Evolutionary conservation across 352 stramenopile genomes (phyloP).

Genomic region (Globisporangium apiculatum): DNA sequence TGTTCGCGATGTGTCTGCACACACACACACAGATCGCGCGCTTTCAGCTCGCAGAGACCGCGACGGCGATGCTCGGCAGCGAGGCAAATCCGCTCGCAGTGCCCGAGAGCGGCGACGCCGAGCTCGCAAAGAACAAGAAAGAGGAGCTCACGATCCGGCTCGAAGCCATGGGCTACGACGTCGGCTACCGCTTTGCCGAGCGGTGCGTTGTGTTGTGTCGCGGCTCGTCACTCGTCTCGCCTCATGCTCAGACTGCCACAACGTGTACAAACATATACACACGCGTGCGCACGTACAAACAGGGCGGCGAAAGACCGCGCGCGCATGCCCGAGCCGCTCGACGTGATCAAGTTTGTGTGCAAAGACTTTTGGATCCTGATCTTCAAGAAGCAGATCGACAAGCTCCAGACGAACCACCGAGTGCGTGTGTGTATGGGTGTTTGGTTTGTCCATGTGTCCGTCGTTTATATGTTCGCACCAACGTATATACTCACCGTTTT

Average conservation of each 20-base stretch:
- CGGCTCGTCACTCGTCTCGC: no score
- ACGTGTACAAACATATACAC: neutral
- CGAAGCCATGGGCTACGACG: slow-evolving; percentile 83
- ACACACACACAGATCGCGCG: slow-evolving; percentile 41
- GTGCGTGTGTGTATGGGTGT: slow-evolving; percentile 33
- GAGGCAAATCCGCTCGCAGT: slow-evolving; percentile 11
- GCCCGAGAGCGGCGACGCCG: slow-evolving; percentile 20
- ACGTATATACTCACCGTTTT: no score
- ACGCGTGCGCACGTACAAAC: neutral
- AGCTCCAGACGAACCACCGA: slow-evolving; percentile 97
- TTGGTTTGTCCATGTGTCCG: no score
- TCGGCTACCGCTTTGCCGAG: slow-evolving; percentile 80
- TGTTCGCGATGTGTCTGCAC: neutral
- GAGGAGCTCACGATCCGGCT: slow-evolving; percentile 79
- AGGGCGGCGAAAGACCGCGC: slow-evolving; percentile 61
- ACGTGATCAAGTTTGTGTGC: slow-evolving; percentile 98
- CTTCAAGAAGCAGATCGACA: slow-evolving; percentile 98
- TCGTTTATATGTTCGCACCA: no score
- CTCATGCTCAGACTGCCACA: no score
- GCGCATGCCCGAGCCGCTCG: slow-evolving; percentile 85
- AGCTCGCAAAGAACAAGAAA: slow-evolving; percentile 49
- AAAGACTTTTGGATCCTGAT: slow-evolving; percentile 98
- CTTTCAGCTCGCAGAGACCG: slow-evolving; percentile 34
- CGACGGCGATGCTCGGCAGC: slow-evolving; percentile 12
- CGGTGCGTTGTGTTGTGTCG: slow-evolving; percentile 17